Evolutionary conservation across 2,329 filamentous ascomycete genomes (phyloP).

Genomic region (Colletotrichum nymphaeae): DNA sequence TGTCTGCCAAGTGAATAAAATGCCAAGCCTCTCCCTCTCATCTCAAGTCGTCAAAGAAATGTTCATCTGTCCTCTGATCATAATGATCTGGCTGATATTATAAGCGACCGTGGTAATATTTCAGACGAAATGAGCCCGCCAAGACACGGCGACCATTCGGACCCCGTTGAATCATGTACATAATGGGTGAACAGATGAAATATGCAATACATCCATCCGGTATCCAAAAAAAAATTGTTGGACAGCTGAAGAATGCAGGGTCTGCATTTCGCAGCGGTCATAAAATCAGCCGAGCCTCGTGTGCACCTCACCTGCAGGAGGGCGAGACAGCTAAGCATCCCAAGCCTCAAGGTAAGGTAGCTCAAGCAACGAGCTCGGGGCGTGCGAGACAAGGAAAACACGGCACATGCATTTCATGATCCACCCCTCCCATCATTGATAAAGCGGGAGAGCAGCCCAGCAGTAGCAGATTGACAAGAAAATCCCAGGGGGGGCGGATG

Average conservation of each 20-base stretch:
- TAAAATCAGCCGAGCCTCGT: not conserved
- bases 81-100: not conserved
- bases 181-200: not conserved
- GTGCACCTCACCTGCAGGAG: not conserved
- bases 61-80: not conserved
- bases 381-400: not conserved
- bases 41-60: not conserved
- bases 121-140: not conserved
- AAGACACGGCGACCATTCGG: not conserved
- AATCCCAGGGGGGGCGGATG: conserved; percentile 1
- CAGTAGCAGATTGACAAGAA: not conserved
- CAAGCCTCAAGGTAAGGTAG: not conserved
- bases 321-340: not conserved
- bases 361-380: not conserved
- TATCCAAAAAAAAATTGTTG: not conserved
- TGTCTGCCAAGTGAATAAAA: not conserved
- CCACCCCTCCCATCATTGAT: not conserved
- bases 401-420: not conserved
- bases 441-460: not conserved
- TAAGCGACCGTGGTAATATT: not conserved
- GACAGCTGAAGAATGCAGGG: not conserved
- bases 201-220: not conserved
- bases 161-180: not conserved
- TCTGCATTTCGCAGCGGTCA: not conserved
- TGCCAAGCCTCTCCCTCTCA: not conserved